These are phyloP conservation scores for Endocarpon pusillum DNA, from an alignment of 495 filamentous ascomycete genomes.

Conservation along the genomic window DNA sequence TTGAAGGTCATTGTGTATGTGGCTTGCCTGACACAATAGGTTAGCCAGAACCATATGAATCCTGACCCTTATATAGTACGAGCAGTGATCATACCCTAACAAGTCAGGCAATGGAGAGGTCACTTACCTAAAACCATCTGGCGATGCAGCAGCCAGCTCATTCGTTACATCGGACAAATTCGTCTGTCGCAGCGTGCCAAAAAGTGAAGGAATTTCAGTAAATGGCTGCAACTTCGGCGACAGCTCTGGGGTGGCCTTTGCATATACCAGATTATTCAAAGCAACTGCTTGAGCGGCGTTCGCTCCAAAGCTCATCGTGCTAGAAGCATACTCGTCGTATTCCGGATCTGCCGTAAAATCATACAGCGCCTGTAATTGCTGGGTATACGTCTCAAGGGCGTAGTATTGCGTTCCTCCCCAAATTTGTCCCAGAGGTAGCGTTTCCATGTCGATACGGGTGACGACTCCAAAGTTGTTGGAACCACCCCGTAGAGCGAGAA, in stretches of 20 bases:
- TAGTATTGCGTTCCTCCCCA: conserved; percentile 23
- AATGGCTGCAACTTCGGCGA: no score
- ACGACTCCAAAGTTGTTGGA: conserved; percentile 24
- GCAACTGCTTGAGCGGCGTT: conserved; percentile 1
- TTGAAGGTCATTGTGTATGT: conserved; percentile 7
- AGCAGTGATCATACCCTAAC: no score
- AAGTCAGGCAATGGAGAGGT: no score
- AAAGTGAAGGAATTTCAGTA: no score
- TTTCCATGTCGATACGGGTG: conserved; percentile 16
- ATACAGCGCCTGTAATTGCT: no score
- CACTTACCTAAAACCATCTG: no score
- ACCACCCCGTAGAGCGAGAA: conserved; percentile 21
- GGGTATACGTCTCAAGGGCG: conserved; percentile 11
- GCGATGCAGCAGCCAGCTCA: conserved; percentile 12
- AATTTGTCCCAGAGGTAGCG: conserved; percentile 16
- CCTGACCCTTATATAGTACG: no score
- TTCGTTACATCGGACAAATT: conserved; percentile 15
- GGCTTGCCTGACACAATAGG: no score
- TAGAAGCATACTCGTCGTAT: conserved; percentile 14
- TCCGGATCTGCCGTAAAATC: no score
- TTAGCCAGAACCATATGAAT: no score
- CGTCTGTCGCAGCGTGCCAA: conserved; percentile 11
- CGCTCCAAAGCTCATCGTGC: conserved; percentile 11
- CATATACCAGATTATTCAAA: no score
- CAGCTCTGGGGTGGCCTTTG: no score